Base-by-base conservation (phyloP, 306 rosid species). In the Medicago arabica region DNA sequence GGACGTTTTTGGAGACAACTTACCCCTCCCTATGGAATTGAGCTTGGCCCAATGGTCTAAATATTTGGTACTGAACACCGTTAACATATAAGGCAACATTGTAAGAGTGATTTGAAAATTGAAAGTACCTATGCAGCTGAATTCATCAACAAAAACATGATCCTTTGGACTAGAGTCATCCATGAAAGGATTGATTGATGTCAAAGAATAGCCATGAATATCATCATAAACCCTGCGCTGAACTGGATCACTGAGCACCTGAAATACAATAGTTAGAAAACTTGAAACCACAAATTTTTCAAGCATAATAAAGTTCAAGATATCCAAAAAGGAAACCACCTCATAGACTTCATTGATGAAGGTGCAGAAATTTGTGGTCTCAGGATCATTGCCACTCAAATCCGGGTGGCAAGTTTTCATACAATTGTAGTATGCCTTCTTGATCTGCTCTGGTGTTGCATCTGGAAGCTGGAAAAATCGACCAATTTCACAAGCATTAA, bases 321-420 rank as follows among this genome's bases (percentile, higher is more conserved):
- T 49, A 58, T n/a, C 61, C 51, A 69, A 69, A 74, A 50, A 36
- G 53, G 44, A 78, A 86, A 88, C 74, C 78, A 91, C 97, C 92
- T 68, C 91, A 61, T 92, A 95, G 78, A 95, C 90, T 75, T 95
- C 99, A 49, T 95, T 92, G 80, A 95, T 83, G 86, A 95, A 95
- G 71, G 84, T 89, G 83, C 99, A 95, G 84, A 95, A 92, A 82
- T 95, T 95, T 8, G 92, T 95, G 53, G 87, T 83, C 84, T 90
- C 96, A 10, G 83, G 86, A 82, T 90, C 85, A 73, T 92, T 80
- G 72, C 97, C 97, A 81, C 97, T 95, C 85, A 95, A 87, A 54
- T 95, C 97, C 2, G 99, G 99, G 83, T 95, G 99, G 74, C 99
- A 95, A 78, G 97, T 82, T 78, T 95, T 95, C 99, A 95, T 95